Conservation (phyloP, 2,329 filamentous ascomycete species). For the Ascochyta fabae region DNA sequence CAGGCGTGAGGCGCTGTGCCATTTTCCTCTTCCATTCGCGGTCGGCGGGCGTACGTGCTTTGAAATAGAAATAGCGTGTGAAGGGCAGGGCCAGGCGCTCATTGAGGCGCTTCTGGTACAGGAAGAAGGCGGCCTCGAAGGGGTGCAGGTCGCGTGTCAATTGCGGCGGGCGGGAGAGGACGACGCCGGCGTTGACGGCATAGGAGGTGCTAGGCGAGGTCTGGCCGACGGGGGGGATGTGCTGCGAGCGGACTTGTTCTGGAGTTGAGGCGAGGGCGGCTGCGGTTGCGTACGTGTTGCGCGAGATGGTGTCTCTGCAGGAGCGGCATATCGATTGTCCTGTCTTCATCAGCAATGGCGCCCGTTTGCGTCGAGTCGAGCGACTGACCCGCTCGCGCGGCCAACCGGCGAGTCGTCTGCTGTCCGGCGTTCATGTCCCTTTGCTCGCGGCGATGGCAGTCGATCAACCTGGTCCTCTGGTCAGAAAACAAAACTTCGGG, state of each 20-base stretch:
- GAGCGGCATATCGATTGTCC: conserved; percentile 54
- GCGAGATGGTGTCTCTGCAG: conserved; percentile 52
- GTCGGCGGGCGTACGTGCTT: conserved; percentile 81
- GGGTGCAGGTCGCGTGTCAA: conserved; percentile 82
- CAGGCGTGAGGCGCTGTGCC: conserved; percentile 75
- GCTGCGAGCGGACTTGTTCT: conserved; percentile 36
- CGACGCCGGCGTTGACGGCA: conserved; percentile 67
- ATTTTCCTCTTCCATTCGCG: conserved; percentile 91
- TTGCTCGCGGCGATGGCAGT: not conserved
- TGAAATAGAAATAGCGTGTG: conserved; percentile 92
- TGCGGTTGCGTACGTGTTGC: conserved; percentile 42
- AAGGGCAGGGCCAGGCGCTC: conserved; percentile 90
- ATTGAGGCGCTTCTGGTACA: conserved; percentile 96
- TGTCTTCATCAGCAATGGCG: conserved; percentile 39
- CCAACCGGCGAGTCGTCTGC: conserved; percentile 53
- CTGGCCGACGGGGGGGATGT: conserved; percentile 45
- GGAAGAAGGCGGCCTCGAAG: conserved; percentile 92
- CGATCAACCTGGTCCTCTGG: not conserved
- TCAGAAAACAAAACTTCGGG: conserved; percentile 36
- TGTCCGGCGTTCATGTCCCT: conserved; percentile 53
- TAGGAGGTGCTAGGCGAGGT: conserved; percentile 54
- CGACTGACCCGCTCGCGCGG: conserved; percentile 48
- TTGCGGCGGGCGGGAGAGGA: conserved; percentile 86
- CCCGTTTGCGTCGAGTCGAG: conserved; percentile 4
- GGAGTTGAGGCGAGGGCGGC: conserved; percentile 48